Percentiles rank a stretch among this genome's conserved stretches.
phyloP scores from a whole-genome alignment of 768 basidiomycete species.

The Coprinopsis marcescibilis region DNA sequence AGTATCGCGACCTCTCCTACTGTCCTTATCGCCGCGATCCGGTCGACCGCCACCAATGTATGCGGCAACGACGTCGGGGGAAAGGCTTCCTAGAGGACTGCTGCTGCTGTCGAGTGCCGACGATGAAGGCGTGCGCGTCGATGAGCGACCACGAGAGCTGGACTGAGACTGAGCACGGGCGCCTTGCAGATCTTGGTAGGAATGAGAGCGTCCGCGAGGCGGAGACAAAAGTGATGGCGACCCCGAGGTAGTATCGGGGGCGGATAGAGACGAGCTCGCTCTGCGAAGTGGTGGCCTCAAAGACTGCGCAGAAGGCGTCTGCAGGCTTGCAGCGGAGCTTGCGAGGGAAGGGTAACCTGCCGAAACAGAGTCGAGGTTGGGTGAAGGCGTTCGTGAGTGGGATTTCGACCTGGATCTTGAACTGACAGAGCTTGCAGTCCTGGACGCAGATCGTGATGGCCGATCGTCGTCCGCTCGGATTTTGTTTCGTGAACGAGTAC shows the following conservation, averaged over 20 bases:
- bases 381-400: conserved; percentile 42
- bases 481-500: not conserved
- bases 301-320: not conserved
- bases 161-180: conserved; percentile 13
- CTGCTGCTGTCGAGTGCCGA: conserved; percentile 31
- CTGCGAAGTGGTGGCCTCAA: conserved; percentile 4
- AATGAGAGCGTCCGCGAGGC: conserved; percentile 9
- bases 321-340: conserved; percentile 14
- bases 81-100: conserved; percentile 30
- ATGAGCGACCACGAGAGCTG: conserved; percentile 47
- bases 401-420: conserved; percentile 30
- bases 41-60: conserved; percentile 28
- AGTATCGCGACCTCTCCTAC: conserved; percentile 38
- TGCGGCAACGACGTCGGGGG: conserved; percentile 32
- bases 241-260: conserved; percentile 1
- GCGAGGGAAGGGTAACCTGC: not conserved
- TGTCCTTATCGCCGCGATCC: conserved; percentile 19
- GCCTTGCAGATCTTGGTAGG: conserved; percentile 13
- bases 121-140: conserved; percentile 49
- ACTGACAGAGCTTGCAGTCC: conserved; percentile 5
- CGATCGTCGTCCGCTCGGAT: conserved; percentile 2
- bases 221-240: conserved; percentile 6
- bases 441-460: conserved; percentile 12
- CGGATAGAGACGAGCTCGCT: not conserved
- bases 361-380: conserved; percentile 12